Percentiles rank a stretch among this genome's conserved stretches.
Evolutionary conservation across 83 land plant genomes (phyloP).

Genomic region (Picea engelmannii): DNA sequence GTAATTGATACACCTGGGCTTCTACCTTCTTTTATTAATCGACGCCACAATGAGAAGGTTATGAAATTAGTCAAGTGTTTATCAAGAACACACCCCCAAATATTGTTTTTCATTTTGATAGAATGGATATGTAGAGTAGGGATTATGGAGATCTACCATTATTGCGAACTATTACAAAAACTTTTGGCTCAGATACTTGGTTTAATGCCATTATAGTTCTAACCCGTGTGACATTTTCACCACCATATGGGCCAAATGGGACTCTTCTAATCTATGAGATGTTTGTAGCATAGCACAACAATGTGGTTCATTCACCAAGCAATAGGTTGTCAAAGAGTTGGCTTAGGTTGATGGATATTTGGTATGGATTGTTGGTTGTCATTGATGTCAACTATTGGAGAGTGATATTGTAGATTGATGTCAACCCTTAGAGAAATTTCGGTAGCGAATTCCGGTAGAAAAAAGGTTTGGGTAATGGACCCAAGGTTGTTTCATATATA

Average conservation of each 20-base stretch:
- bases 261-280: conserved; percentile 54
- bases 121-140: conserved; percentile 40
- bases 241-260: conserved; percentile 63
- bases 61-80: conserved; percentile 12
- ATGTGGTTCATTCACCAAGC: conserved; percentile 65
- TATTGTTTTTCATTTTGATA: conserved; percentile 72
- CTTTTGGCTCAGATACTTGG: conserved; percentile 58
- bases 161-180: conserved; percentile 52
- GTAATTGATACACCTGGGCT: conserved; percentile 89
- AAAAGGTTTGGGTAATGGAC: too few relatives aligned
- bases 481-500: too few relatives aligned
- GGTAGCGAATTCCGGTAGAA: too few relatives aligned
- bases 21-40: conserved; percentile 67
- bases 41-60: conserved; percentile 49
- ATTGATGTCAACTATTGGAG: too few relatives aligned
- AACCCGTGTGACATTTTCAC: conserved; percentile 59
- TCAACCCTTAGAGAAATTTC: too few relatives aligned
- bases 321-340: conserved; percentile 19
- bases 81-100: conserved; percentile 55
- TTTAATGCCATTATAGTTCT: conserved; percentile 61
- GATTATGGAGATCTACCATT: conserved; percentile 29
- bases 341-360: too few relatives aligned
- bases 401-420: too few relatives aligned
- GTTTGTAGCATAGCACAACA: conserved; percentile 61
- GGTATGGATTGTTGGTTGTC: too few relatives aligned